Evolutionary conservation across 352 stramenopile species (phyloP), one percentile per base, ranked within the genome.

Genomic region (Elongisporangium undulatum): DNA sequence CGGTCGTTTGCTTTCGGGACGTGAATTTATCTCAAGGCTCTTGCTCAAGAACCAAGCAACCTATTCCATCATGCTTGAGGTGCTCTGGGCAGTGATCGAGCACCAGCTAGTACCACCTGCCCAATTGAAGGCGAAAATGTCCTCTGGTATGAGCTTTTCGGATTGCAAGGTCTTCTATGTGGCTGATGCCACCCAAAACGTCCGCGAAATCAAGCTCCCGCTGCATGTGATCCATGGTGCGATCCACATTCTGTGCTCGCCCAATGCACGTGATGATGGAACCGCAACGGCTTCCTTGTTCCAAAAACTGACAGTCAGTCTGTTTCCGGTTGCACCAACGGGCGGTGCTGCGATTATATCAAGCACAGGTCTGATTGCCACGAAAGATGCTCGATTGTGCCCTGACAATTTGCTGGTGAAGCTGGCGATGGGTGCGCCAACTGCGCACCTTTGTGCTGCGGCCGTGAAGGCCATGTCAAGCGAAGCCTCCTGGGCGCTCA

Each of bases 141-240:
- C 66, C 0, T 70, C 61, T 20, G 71, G 75, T 4, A 77, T 87
- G 23, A 77, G 77, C 49, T 79, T 93, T 59, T 80, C 84, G 12
- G 79, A 93, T 53, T 90, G 82, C 66, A 90, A 91, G 59, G 80
- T 90, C 5, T 87, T 92, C 66, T 89, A 94, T 61, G 80, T 89
- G 49, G 79, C 66, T 1, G 84, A 94, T 20, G 68, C 70, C 15
- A 70, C 80, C 0, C 78, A 76, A 16, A 82, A 66, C 5, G 82
- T 92, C 9, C 77, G 78, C n/a, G 84, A 94, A 56, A 89, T 94
- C 49, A 89, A 89, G 56, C 65, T 94, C 3, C 82, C 84, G 17
- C 59, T 90, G 2, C 59, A 67, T 8, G 85, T 90, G 19, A 85
- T 92, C 54, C 79, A 92, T 53, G 78, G 82, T 15, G 75, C 76